Percentiles rank a stretch among this genome's conserved stretches.
Evolutionary conservation across 495 filamentous ascomycete genomes (phyloP).

Genomic region (Lophiotrema nucula): DNA sequence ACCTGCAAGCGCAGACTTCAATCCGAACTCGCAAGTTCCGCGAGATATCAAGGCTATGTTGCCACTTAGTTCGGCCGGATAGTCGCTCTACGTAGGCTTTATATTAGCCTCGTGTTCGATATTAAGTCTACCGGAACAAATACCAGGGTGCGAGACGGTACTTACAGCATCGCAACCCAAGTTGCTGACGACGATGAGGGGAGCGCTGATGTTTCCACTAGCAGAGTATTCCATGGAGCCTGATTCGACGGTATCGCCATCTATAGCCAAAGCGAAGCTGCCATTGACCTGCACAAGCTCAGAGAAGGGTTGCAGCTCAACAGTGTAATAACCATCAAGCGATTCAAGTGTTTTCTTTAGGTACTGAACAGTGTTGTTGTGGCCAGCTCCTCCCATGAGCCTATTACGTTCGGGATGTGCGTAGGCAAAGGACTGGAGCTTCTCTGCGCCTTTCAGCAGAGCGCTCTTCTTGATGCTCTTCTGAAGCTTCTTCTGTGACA

Average conservation of each 20-base stretch:
- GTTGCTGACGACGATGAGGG: conserved; percentile 51
- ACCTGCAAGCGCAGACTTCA: conserved; percentile 61
- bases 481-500: conserved; percentile 43
- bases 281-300: conserved; percentile 39
- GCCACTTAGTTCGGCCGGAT: conserved; percentile 53
- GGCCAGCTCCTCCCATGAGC: conserved; percentile 60
- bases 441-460: conserved; percentile 43
- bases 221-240: conserved; percentile 50
- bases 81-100: conserved; percentile 50
- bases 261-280: conserved; percentile 36
- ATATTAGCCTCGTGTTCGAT: background rate
- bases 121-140: background rate
- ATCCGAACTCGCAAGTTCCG: conserved; percentile 59
- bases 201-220: conserved; percentile 47
- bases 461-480: conserved; percentile 40
- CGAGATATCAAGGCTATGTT: conserved; percentile 63
- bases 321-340: conserved; percentile 57
- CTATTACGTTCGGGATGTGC: conserved; percentile 51
- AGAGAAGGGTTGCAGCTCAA: conserved; percentile 58
- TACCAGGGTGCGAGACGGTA: background rate
- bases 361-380: conserved; percentile 64
- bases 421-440: conserved; percentile 51
- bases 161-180: conserved; percentile 52
- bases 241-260: conserved; percentile 36
- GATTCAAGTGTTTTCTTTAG: conserved; percentile 53